Base-by-base conservation (phyloP, 163 green algal genomes). In the Scenedesmus sp. region DNA sequence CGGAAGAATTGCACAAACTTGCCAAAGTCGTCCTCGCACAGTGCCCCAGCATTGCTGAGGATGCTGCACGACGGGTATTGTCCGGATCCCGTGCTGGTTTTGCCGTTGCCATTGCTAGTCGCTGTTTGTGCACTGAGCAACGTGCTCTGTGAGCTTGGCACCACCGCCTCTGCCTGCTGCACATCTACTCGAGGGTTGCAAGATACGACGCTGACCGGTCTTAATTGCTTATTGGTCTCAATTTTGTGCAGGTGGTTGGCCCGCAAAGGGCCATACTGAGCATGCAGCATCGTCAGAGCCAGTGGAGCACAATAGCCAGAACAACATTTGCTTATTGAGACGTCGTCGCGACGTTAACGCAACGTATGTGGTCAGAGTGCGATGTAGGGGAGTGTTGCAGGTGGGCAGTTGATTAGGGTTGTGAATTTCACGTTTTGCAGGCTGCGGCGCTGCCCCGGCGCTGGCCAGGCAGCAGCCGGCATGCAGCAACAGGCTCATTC, bases 1-100 rank as follows among this genome's bases (percentile, higher is more conserved):
- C 97, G 91, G 83, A 99, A 98, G 85, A 97, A 98, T 15, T 96
- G 93, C n/a, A 99, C 97, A 92, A 99, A 99, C 40, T 96, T 94
- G 10, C 61, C 81, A 68, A 91, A 94, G 86, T 96, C 94, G 3
- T 84, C 68, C 70, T 91, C 92, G 7, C 83, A 65, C n/a, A 95
- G 81, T 13, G 90, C 93, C 2, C 91, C 93, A 22, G 83, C 86
- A 61, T 68, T 87, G 82, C 78, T 82, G 24, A 73, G 26, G 37
- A 84, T 85, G 72, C 53, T 88, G 59, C 79, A 92, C 9, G 49
- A 53, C 12, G 33, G 35, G 35, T 16, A 1, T 84, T 84, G 22
- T 56, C 78, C 43, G 24, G 42, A 56, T 49, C 43, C 78, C 35
- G 33, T 84, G 78, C 2, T 84, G 78, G 3, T 56, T 35, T 7